Percentiles rank a stretch among this genome's conserved stretches.
Evolutionary conservation across 192 early-diverging fungal genomes (phyloP).

Genomic region (Backusella tarrabulga): DNA sequence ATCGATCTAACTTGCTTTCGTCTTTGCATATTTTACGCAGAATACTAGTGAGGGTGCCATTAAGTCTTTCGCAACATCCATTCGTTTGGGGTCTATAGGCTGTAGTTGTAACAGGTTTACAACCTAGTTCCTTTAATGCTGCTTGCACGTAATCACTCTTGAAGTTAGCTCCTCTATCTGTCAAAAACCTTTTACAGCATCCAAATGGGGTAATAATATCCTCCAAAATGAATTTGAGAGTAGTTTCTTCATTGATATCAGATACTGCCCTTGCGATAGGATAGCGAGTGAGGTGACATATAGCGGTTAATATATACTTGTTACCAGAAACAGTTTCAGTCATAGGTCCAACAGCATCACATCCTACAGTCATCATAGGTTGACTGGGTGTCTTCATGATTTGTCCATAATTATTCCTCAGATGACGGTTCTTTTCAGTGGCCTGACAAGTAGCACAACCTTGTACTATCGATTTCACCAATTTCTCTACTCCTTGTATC

Average conservation of each 20-base stretch:
- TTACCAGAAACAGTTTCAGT: conserved; percentile 6
- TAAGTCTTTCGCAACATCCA: conserved; percentile 18
- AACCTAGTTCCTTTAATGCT: background rate
- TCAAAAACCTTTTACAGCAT: conserved; percentile 1
- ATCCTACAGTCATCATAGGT: background rate
- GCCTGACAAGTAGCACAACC: background rate
- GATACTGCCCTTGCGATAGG: conserved; percentile 14
- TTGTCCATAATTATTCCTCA: background rate
- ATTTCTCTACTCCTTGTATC: background rate
- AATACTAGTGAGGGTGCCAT: conserved; percentile 8
- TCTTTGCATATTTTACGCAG: conserved; percentile 10
- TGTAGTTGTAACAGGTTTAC: conserved; percentile 13
- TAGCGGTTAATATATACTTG: conserved; percentile 23
- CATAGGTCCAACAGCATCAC: conserved; percentile 13
- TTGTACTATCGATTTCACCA: background rate
- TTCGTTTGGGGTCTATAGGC: conserved; percentile 18
- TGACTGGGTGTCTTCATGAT: background rate
- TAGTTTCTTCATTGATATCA: background rate
- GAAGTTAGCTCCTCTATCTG: conserved; percentile 19
- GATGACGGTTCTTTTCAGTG: background rate
- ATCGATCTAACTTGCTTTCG: background rate
- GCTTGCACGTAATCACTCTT: background rate
- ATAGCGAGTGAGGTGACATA: conserved; percentile 26
- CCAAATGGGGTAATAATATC: conserved; percentile 8
- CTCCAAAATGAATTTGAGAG: background rate